These are phyloP conservation scores for Cladosporium sp. DNA, from an alignment of 2,329 filamentous ascomycete genomes.

Conservation along the genomic window DNA sequence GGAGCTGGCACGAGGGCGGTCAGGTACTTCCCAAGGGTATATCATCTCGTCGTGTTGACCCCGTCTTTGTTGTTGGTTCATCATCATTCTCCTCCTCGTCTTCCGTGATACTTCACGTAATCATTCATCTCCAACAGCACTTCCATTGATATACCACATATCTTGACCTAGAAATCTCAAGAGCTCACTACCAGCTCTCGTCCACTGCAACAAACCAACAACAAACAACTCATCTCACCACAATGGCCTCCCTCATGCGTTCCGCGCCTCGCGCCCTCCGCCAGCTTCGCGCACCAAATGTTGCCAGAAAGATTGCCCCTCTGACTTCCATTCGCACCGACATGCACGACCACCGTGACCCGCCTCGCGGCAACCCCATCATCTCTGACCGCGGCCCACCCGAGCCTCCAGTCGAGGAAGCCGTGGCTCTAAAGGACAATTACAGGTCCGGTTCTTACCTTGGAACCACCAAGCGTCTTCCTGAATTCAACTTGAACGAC, in stretches of 20 bases:
- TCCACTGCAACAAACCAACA: not conserved
- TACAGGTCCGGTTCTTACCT: slow-evolving; percentile 27
- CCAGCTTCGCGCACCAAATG: slow-evolving; percentile 9
- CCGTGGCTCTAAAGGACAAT: slow-evolving; percentile 28
- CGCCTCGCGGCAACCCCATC: slow-evolving; percentile 28
- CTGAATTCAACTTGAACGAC: slow-evolving; percentile 70
- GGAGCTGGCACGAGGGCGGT: not conserved
- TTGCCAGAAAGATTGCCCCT: slow-evolving; percentile 15
- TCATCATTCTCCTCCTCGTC: not conserved
- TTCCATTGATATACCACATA: not conserved
- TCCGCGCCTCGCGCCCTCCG: slow-evolving; percentile 19
- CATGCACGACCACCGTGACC: slow-evolving; percentile 27
- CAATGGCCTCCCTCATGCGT: slow-evolving; percentile 21
- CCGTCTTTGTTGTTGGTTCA: not conserved
- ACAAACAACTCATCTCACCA: not conserved
- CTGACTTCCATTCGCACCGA: slow-evolving; percentile 15
- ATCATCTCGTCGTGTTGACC: slow-evolving; percentile 1
- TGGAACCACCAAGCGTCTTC: slow-evolving; percentile 45
- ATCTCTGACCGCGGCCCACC: slow-evolving; percentile 27
- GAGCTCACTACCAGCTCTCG: not conserved
- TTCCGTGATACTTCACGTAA: not conserved
- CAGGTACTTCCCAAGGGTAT: slow-evolving; percentile 10
- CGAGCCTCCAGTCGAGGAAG: slow-evolving; percentile 27
- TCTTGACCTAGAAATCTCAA: not conserved
- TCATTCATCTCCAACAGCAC: too few species aligned